These are phyloP conservation scores for Acorus gramineus DNA, from an alignment of 106 monocot species.

Conservation along the genomic window DNA sequence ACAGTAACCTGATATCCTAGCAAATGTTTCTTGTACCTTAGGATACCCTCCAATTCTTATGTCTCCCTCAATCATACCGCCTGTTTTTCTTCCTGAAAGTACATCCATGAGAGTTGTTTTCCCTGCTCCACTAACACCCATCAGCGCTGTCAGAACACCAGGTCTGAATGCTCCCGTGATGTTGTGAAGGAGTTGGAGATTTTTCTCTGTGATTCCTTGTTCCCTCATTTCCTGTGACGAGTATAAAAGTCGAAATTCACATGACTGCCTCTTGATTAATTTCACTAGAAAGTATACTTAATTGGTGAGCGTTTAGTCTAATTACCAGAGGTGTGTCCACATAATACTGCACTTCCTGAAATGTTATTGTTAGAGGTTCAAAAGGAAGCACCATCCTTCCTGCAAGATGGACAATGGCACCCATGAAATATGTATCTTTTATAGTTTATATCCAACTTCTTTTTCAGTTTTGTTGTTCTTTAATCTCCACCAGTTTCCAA, in stretches of 20 bases:
- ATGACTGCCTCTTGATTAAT: too few species aligned
- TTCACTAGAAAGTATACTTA: neutral
- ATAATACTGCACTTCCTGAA: conserved; percentile 55
- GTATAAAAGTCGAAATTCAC: neutral
- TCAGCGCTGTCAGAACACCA: conserved; percentile 58
- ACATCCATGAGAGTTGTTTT: conserved; percentile 82
- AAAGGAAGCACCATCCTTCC: conserved; percentile 63
- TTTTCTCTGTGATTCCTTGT: conserved; percentile 41
- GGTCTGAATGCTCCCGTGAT: conserved; percentile 67
- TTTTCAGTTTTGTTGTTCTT: neutral
- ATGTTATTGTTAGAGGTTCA: conserved; percentile 48
- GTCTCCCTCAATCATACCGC: conserved; percentile 57
- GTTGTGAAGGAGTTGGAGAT: conserved; percentile 55
- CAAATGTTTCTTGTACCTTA: conserved; percentile 63
- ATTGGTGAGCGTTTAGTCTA: neutral
- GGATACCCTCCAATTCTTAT: conserved; percentile 71
- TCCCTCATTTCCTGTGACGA: conserved; percentile 55
- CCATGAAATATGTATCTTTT: neutral
- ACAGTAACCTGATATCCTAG: conserved; percentile 78
- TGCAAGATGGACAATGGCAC: conserved; percentile 13
- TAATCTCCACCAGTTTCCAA: neutral
- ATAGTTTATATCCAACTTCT: neutral
- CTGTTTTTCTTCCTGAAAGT: conserved; percentile 78
- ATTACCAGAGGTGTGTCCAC: conserved; percentile 61
- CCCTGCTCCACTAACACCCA: conserved; percentile 81